Base-by-base conservation (phyloP, 129 eudicot species). In the Lactuca saligna region DNA sequence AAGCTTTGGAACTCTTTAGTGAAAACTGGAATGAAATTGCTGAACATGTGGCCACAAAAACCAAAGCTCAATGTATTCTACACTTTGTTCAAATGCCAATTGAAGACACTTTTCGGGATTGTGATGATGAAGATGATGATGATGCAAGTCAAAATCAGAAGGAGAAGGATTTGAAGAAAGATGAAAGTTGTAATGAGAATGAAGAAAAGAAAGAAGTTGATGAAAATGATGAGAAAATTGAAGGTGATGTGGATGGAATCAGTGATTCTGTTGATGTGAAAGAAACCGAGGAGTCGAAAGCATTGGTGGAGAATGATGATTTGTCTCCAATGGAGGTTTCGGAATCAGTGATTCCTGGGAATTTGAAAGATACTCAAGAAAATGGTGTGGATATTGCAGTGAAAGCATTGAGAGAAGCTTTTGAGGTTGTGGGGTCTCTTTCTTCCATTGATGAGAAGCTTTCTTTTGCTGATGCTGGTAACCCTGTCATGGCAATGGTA, bases 21-120 rank as follows among this genome's bases (percentile, higher is more conserved):
- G 99, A 94, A 72, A 94, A 94, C 73, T 94, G 99, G 99, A 94
- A 83, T 65, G 99, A 94, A 71, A 94, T 94, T 48, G 99, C 99
- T 57, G 99, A 94, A 86, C 99, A 94, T 80, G 99, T 94, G 7
- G 99, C 99, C 35, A 94, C 99, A 46, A 94, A 94, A 77, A 94
- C 97, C 57, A 94, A 87, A 78, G 88, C 99, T 46, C 97, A 94
- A 76, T 94, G 99, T 61, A 94, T 94, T 50, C 72, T 94, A 69
- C 99, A 94, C 83, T 94, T 94, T 70, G 84, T 94, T 82, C 93
- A 90, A 77, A 94, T 94, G 99, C 99, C 99, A 4, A 89, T 94
- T 48, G 99, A 87, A 75, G 99, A 94, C 62, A 58, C 90, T 57
- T 94, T 94, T 75, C 73, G 79, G 50, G 89, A 85, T 39, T 79